Evolutionary conservation across 2,329 filamentous ascomycete genomes (phyloP), one percentile per base, ranked within the genome.

Genomic region (Apiospora pterosperma): DNA sequence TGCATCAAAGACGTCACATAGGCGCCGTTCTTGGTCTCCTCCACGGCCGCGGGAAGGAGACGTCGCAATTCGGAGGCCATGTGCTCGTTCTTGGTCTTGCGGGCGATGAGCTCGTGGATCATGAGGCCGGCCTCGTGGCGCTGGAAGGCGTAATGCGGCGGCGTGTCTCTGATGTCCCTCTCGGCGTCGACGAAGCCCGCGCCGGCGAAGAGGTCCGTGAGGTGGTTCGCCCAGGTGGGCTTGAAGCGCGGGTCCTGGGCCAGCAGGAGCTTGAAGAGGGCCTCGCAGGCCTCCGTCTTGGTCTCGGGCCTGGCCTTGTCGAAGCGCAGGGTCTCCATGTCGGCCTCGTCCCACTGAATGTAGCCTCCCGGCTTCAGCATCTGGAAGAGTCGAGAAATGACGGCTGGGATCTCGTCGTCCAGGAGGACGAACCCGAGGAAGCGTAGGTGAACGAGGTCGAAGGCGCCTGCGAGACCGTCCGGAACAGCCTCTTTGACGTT

Each of bases 361-460:
- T 70, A 67, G 4, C 69, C 69, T 16, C 70, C 67, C 2, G 68
- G 67, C 58, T 68, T 69, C 2, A 72, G 62, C 62, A 72, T 36
- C 7, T 48, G 48, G 5, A 65, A 58, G 11, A 67, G 58, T 6
- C 52, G 52, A 6, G 59, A 39, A 1, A 67, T 59, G 1, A 60
- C 61, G 12, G 34, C 34, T 6, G 21, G 31, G 14, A 67, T 63
- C 10, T 70, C 66, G 3, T 67, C 66, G n/a, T 62, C 58, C 11
- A 69, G n/a, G 4, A 73, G 63, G 21, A 70, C 69, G 19, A 63
- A 63, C 1, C 63, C 14, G n/a, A 72, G 65, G 65, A 70, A 67
- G 14, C 69, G 68, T n/a, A 73, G 42, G 34, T 73, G 63, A 23
- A 72, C 65, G n/a, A 73, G 61, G 38, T 73, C 69, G 28, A 67